A percentile compares a stretch with the other conserved stretches of the same genome.
phyloP scores from a whole-genome alignment of 2,329 filamentous ascomycete species.

The Penicillium polonicum region DNA sequence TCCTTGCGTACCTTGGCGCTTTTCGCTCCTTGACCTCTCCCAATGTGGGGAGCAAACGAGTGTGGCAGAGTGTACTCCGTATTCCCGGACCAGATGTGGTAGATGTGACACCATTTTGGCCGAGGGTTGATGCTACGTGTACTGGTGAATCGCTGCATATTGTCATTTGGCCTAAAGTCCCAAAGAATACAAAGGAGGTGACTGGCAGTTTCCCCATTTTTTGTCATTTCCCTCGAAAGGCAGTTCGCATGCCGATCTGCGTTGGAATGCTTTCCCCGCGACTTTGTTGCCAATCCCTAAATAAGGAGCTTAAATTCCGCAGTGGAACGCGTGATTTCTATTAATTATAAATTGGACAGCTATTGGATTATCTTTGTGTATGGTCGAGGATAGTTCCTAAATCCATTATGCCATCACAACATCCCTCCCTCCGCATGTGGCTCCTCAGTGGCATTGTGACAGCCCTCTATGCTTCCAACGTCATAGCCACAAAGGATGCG shows the following conservation, averaged over 20 bases:
- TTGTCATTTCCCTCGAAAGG: constrained; percentile 4
- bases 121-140: constrained; percentile 5
- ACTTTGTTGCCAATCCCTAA: constrained; percentile 7
- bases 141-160: background rate
- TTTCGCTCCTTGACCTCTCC: background rate
- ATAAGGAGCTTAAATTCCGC: constrained; percentile 11
- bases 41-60: background rate
- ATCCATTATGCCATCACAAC: constrained; percentile 11
- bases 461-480: constrained; percentile 11
- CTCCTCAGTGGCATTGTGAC: constrained; percentile 7
- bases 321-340: background rate
- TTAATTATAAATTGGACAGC: background rate
- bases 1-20: background rate
- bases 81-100: background rate
- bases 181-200: background rate
- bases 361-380: background rate
- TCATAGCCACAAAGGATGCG: background rate
- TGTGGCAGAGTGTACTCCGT: background rate
- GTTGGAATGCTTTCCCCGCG: constrained; percentile 21
- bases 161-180: background rate
- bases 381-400: background rate
- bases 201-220: background rate
- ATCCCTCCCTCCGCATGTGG: background rate
- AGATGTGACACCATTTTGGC: constrained; percentile 11
- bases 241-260: constrained; percentile 15